Evolutionary conservation across 345 rosid species (phyloP).

Genomic region (Schrenkiella parvula): DNA sequence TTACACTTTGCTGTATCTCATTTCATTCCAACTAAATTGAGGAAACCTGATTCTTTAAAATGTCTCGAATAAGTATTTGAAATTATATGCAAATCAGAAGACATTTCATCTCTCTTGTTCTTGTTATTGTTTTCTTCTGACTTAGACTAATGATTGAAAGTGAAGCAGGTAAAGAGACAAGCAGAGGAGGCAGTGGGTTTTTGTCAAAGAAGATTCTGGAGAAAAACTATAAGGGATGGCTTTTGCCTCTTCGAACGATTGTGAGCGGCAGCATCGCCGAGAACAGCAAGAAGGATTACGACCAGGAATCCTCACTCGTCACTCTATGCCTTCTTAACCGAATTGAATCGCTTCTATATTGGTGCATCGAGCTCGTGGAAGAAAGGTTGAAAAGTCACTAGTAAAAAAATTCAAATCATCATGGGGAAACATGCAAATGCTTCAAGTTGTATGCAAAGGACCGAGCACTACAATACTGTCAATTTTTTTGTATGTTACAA

Average conservation of each 20-base stretch:
- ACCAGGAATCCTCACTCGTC: constrained; percentile 28
- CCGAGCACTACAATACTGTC: background rate
- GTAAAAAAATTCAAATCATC: background rate
- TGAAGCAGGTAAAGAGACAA: constrained; percentile 41
- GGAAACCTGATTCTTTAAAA: background rate
- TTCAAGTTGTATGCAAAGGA: background rate
- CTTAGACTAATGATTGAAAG: background rate
- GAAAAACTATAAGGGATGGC: constrained; percentile 73
- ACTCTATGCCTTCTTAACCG: constrained; percentile 51
- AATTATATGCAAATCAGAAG: background rate
- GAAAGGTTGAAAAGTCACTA: constrained; percentile 40
- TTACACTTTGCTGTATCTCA: background rate
- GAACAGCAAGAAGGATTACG: constrained; percentile 40
- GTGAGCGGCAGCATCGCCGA: constrained; percentile 46
- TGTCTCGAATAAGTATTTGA: background rate
- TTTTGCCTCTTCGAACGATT: constrained; percentile 68
- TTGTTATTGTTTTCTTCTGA: background rate
- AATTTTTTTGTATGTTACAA: background rate
- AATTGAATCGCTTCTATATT: constrained; percentile 62
- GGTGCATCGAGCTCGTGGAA: constrained; percentile 89
- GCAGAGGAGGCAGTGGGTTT: constrained; percentile 44
- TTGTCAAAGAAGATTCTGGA: constrained; percentile 50
- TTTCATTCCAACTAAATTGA: background rate
- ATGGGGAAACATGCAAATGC: background rate
- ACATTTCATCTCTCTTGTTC: background rate